These are phyloP conservation scores for Saccharomyces hybrid DNA, from an alignment of 1,139 yeast genomes.

Conservation along the genomic window DNA sequence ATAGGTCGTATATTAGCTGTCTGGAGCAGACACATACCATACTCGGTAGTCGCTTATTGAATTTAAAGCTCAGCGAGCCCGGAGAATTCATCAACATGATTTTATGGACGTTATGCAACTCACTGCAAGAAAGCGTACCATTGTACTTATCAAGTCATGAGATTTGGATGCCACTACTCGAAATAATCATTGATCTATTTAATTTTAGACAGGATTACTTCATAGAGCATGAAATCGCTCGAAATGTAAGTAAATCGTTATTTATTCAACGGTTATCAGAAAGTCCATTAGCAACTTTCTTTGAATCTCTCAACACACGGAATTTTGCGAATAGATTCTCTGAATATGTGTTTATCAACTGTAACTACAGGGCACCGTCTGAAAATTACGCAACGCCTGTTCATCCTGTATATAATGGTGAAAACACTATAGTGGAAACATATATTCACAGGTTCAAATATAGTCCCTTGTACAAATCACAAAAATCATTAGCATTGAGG, in stretches of 20 bases:
- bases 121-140: slow-evolving; percentile 13
- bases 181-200: slow-evolving; percentile 18
- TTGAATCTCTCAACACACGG: slow-evolving; percentile 14
- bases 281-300: slow-evolving; percentile 22
- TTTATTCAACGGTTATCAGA: slow-evolving; percentile 13
- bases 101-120: slow-evolving; percentile 24
- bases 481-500: slow-evolving; percentile 21
- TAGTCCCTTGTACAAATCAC: slow-evolving; percentile 10
- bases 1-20: slow-evolving; percentile 23
- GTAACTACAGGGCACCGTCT: slow-evolving; percentile 11
- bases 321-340: slow-evolving; percentile 14
- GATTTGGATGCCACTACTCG: slow-evolving; percentile 24
- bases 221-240: slow-evolving; percentile 12
- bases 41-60: slow-evolving; percentile 19
- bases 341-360: slow-evolving; percentile 23
- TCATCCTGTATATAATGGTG: slow-evolving; percentile 22
- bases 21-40: slow-evolving; percentile 17
- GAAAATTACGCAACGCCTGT: slow-evolving; percentile 6
- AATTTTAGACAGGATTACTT: slow-evolving; percentile 24
- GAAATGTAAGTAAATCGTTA: background rate
- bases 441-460: slow-evolving; percentile 13
- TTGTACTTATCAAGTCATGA: slow-evolving; percentile 18
- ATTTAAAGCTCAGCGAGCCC: slow-evolving; percentile 14
- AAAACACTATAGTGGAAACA: slow-evolving; percentile 11
- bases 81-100: slow-evolving; percentile 25